Evolutionary conservation across 2,329 filamentous ascomycete genomes (phyloP), one percentile per base, ranked within the genome.

Genomic region (Aspergillus fischeri): DNA sequence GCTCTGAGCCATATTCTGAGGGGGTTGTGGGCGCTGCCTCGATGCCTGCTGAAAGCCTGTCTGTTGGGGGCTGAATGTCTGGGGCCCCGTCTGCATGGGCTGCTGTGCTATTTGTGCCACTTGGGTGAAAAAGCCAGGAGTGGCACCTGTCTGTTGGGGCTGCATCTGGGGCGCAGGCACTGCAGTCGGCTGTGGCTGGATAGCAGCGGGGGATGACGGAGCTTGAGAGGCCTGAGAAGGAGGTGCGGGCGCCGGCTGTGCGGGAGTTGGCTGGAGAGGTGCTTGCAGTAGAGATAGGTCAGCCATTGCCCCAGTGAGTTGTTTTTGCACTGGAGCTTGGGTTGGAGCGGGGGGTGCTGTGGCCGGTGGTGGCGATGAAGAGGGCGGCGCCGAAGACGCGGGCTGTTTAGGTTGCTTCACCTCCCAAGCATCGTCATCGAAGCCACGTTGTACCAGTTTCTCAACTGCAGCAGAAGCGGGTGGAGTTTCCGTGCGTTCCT

Each of bases 361-460:
- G 17, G 58, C 55, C 8, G 66, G 55, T 9, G 65, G 57, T 20
- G 79, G 67, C 14, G 76, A 65, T 17, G 77, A 67, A 24, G 80
- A 65, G 32, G 76, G 70, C 50, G 80, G 62, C 45, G 71, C 56
- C 32, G 74, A 49, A 55, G 71, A 53, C 51, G 67, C 54, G 52
- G 75, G 64, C 54, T 86, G 83, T 70, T 86, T 88, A 14, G 88
- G 84, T 20, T 91, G 90, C 77, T 97, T 97, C 51, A 96, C 88
- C 67, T 95, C 91, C 94, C 94, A 99, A 8, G 94, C 94, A 78
- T 97, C 91, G 69, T 97, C 94, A 52, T 99, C 94, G 68, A 97
- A 97, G 2, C 91, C 91, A 58, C 80, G 78, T 45, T 75, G 68
- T 38, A 75, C 74, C 52, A 78, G 77, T 58, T 83, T 80, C 41